Percentiles rank a stretch among this genome's conserved stretches.
Conservation (phyloP, 768 basidiomycete genomes). For the Termitomyces sp. region DNA sequence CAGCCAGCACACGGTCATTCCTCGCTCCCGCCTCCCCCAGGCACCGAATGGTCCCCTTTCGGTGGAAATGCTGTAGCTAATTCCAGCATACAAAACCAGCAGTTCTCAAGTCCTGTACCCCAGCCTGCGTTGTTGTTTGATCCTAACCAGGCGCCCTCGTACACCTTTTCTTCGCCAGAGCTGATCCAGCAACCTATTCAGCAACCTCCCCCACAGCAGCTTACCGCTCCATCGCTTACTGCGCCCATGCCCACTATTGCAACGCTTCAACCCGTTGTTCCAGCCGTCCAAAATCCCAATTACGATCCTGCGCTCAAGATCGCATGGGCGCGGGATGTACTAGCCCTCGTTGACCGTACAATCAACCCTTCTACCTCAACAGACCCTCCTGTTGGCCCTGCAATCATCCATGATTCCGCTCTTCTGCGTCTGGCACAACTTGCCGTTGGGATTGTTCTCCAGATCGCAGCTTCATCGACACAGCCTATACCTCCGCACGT, state of each 20-base stretch:
- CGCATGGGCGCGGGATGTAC: constrained; percentile 80
- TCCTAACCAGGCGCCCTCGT: constrained; percentile 32
- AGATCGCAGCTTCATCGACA: constrained; percentile 40
- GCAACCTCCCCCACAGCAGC: constrained; percentile 35
- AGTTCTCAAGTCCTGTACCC: constrained; percentile 19
- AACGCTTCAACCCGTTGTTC: constrained; percentile 51
- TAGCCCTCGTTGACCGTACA: constrained; percentile 69
- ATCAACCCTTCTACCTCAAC: constrained; percentile 32
- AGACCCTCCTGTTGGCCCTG: constrained; percentile 51
- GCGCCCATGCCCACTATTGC: constrained; percentile 67
- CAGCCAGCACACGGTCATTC: constrained; percentile 20
- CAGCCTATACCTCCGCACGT: constrained; percentile 39
- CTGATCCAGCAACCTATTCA: constrained; percentile 45
- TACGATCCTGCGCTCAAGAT: constrained; percentile 64
- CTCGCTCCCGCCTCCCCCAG: constrained; percentile 26
- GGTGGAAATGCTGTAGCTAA: constrained; percentile 16
- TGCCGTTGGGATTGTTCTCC: constrained; percentile 65
- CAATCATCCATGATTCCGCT: constrained; percentile 54
- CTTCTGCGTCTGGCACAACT: constrained; percentile 59
- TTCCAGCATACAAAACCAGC: constrained; percentile 2
- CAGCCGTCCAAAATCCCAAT: constrained; percentile 49
- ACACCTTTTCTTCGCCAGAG: constrained; percentile 48
- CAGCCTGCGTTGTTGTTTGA: constrained; percentile 22
- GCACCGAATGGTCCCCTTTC: constrained; percentile 24
- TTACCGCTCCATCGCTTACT: constrained; percentile 50